Percentiles rank a stretch among this genome's conserved stretches.
These are phyloP conservation scores for Golubevia sp. DNA, from an alignment of 1,284 basidiomycete genomes.

Conservation along the genomic window DNA sequence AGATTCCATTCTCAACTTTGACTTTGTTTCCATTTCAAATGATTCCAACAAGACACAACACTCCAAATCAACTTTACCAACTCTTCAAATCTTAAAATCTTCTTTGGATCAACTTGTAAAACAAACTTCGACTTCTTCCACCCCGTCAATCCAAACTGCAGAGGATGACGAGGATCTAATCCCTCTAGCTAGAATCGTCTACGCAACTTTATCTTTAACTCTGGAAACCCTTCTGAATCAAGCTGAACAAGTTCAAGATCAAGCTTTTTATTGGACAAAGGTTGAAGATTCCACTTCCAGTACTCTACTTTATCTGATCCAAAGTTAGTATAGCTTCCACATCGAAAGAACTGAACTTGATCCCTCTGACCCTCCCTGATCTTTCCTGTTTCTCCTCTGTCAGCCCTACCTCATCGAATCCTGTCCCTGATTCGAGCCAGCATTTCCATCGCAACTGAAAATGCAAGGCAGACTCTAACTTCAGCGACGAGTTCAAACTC, in stretches of 20 bases:
- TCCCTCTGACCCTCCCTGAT: background rate
- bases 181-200: conserved; percentile 31
- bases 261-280: conserved; percentile 44
- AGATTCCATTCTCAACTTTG: too few species aligned
- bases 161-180: background rate
- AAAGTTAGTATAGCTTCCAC: conserved; percentile 23
- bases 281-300: conserved; percentile 28
- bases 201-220: conserved; percentile 29
- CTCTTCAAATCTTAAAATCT: too few species aligned
- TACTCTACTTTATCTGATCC: conserved; percentile 27
- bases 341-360: too few species aligned
- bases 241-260: conserved; percentile 30
- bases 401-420: conserved; percentile 23
- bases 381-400: background rate
- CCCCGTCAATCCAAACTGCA: too few species aligned
- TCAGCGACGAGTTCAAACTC: background rate
- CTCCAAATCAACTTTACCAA: too few species aligned
- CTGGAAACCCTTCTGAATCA: conserved; percentile 31
- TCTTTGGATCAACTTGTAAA: too few species aligned
- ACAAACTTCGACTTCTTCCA: too few species aligned
- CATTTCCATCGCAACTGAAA: conserved; percentile 20
- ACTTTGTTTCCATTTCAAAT: too few species aligned
- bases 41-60: too few species aligned
- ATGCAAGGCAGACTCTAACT: conserved; percentile 13
- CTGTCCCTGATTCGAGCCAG: conserved; percentile 17